Evolutionary conservation across 352 stramenopile species (phyloP).

Genomic region (Globisporangium emineosum): DNA sequence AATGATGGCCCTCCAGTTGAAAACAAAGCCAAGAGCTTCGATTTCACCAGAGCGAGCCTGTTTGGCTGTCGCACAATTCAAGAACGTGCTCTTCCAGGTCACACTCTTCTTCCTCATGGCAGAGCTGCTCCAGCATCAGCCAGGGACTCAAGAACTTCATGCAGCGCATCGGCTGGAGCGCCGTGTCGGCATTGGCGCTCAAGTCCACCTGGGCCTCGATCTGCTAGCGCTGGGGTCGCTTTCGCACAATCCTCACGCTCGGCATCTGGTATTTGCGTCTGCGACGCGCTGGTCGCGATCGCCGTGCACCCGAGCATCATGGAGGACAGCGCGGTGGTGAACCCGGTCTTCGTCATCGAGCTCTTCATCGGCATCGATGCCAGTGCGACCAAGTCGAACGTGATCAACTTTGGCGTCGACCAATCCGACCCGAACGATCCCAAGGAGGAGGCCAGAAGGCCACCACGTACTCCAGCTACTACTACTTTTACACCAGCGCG

Average conservation of each 20-base stretch:
- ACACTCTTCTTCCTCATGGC: slow-evolving; percentile 59
- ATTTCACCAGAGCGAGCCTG: no score
- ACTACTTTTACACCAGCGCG: slow-evolving; percentile 76
- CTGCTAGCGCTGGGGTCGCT: slow-evolving; percentile 58
- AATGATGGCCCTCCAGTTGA: no score
- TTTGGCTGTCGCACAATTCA: slow-evolving; percentile 56
- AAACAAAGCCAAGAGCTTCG: no score
- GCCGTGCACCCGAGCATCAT: slow-evolving; percentile 50
- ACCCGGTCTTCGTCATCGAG: slow-evolving; percentile 61
- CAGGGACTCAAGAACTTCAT: slow-evolving; percentile 70
- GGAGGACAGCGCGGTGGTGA: slow-evolving; percentile 28
- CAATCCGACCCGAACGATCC: slow-evolving; percentile 53
- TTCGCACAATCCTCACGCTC: slow-evolving; percentile 55
- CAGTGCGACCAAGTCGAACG: slow-evolving; percentile 52
- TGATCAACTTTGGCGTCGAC: slow-evolving; percentile 59
- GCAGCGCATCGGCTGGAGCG: slow-evolving; percentile 52
- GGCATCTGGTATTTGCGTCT: slow-evolving; percentile 60
- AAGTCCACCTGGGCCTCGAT: slow-evolving; percentile 67
- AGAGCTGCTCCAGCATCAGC: slow-evolving; percentile 58
- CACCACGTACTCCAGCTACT: slow-evolving; percentile 76
- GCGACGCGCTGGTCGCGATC: slow-evolving; percentile 60
- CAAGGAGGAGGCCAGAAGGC: slow-evolving; percentile 39
- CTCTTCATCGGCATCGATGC: slow-evolving; percentile 45
- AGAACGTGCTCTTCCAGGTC: slow-evolving; percentile 58
- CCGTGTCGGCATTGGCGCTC: slow-evolving; percentile 52